Conservation (phyloP, 176 grass and related monocot genomes). For the Tuctoria greenei region DNA sequence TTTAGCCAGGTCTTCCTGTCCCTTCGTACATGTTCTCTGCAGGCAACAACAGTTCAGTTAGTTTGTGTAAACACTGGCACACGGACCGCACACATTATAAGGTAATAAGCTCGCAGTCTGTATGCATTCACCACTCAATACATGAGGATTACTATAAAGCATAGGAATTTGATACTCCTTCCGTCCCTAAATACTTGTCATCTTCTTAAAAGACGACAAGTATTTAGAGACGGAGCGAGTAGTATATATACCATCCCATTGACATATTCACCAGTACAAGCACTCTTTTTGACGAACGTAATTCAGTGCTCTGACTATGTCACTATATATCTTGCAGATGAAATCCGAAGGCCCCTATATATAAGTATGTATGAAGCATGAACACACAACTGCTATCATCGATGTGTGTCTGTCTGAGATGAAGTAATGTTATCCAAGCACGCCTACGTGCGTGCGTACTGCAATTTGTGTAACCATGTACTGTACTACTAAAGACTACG, state of each 20-base stretch:
- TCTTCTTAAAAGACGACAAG: too few species aligned
- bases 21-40: not conserved
- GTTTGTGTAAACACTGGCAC: not conserved
- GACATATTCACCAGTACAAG: not conserved
- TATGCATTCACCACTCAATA: not conserved
- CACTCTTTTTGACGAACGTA: not conserved
- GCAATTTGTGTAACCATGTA: not conserved
- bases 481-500: not conserved
- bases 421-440: not conserved
- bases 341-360: not conserved
- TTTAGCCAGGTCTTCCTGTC: not conserved
- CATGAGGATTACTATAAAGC: not conserved
- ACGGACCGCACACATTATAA: not conserved
- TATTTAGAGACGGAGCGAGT: too few species aligned
- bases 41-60: conserved; percentile 39
- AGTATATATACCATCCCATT: not conserved
- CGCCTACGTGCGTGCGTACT: not conserved
- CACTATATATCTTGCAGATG: conserved; percentile 23
- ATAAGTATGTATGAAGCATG: too few species aligned
- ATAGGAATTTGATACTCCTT: not conserved
- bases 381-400: not conserved
- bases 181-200: too few species aligned
- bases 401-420: not conserved
- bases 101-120: conserved; percentile 2
- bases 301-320: not conserved